phyloP scores from a whole-genome alignment of 2,329 filamentous ascomycete species.

The Aspergillus texensis region DNA sequence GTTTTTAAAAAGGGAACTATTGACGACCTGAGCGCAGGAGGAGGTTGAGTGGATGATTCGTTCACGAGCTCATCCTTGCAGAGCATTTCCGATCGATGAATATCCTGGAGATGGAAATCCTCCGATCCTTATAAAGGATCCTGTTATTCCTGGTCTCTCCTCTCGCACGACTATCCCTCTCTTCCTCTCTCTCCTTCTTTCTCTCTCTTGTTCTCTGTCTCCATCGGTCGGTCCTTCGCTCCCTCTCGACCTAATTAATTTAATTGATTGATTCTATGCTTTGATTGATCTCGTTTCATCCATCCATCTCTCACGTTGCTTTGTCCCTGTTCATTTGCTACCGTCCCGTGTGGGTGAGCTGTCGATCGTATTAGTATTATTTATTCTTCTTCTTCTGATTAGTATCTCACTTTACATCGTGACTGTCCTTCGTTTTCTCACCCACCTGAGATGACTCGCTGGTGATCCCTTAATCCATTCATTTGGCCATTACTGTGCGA shows the following conservation, averaged over 20 bases:
- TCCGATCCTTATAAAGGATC: slow-evolving; percentile 6
- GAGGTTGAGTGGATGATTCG: background rate
- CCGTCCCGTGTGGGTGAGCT: background rate
- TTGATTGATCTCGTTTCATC: background rate
- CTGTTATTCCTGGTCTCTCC: background rate
- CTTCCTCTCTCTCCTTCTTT: background rate
- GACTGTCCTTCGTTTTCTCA: background rate
- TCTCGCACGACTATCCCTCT: background rate
- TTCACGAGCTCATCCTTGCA: slow-evolving; percentile 4
- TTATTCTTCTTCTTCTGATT: background rate
- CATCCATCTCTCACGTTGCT: background rate
- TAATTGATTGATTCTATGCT: too few relatives aligned
- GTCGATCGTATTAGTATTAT: background rate
- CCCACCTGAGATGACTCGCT: background rate
- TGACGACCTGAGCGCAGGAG: background rate
- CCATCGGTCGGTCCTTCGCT: background rate
- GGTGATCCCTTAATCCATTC: background rate
- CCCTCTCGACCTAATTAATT: too few relatives aligned
- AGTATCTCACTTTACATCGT: background rate
- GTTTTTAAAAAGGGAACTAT: background rate
- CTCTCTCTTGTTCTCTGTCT: too few relatives aligned
- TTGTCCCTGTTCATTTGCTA: background rate
- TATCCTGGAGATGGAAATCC: background rate
- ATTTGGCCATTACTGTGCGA: background rate
- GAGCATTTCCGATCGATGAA: slow-evolving; percentile 1